These are phyloP conservation scores for Saposhnikovia divaricata DNA, from an alignment of 129 eudicot species.

Conservation along the genomic window DNA sequence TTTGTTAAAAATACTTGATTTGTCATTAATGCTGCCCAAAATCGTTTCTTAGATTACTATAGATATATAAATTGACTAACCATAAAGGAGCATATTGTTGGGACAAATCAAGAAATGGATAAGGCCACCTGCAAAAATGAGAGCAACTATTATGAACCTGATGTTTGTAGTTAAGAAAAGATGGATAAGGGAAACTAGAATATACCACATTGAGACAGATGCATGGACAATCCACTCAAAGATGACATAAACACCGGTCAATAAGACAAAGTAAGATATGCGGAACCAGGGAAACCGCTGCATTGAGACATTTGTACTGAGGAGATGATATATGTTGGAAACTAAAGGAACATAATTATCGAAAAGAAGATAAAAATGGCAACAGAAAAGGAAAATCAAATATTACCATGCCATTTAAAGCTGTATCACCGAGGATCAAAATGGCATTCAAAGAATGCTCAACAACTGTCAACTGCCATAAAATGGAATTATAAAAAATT, in stretches of 20 bases:
- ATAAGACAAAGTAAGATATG: conserved; percentile 53
- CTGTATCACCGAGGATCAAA: conserved; percentile 67
- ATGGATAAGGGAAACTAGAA: conserved; percentile 1
- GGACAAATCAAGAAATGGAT: conserved; percentile 73
- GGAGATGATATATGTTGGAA: neutral
- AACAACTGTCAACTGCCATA: conserved; percentile 53
- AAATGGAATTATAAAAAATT: conserved; percentile 2
- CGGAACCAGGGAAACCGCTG: conserved; percentile 80
- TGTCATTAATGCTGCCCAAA: neutral
- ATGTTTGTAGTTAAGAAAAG: neutral
- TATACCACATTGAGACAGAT: conserved; percentile 53
- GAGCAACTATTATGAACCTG: neutral
- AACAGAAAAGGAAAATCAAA: neutral
- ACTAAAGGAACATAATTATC: neutral
- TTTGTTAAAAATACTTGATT: neutral
- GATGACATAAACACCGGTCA: conserved; percentile 58
- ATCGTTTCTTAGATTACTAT: neutral
- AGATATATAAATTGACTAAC: conserved; percentile 26
- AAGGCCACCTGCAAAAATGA: conserved; percentile 74
- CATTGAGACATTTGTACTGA: conserved; percentile 19
- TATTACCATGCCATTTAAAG: conserved; percentile 66
- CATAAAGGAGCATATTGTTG: conserved; percentile 52
- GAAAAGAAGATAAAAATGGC: neutral
- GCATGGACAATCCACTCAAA: conserved; percentile 82
- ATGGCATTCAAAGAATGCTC: conserved; percentile 61